Percentiles rank a stretch among this genome's conserved stretches.
These are phyloP conservation scores for Artemisia argyi DNA, from an alignment of 129 eudicot genomes.

Conservation along the genomic window DNA sequence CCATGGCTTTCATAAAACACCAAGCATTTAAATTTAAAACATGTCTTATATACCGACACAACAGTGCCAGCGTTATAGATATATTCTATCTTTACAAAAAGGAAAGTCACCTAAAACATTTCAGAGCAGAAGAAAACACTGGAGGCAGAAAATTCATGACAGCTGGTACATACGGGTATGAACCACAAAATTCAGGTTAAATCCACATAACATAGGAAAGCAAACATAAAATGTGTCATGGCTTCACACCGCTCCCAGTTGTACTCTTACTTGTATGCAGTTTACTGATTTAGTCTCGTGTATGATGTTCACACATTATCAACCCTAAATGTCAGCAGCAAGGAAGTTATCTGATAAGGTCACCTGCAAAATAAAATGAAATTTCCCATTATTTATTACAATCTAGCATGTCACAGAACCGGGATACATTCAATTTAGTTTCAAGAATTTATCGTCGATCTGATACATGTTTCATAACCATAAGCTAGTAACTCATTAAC, in stretches of 20 bases:
- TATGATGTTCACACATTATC: constrained; percentile 9
- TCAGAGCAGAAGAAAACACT: background rate
- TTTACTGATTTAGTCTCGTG: background rate
- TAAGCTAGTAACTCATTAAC: background rate
- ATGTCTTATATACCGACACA: background rate
- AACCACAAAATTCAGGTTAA: constrained; percentile 28
- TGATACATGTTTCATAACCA: background rate
- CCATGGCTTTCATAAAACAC: background rate
- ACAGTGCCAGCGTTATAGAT: background rate
- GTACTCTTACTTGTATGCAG: constrained; percentile 3
- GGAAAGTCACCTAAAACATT: background rate
- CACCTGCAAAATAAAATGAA: constrained; percentile 47
- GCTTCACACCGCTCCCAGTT: constrained; percentile 14
- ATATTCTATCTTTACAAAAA: constrained; percentile 10
- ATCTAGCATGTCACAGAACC: constrained; percentile 2
- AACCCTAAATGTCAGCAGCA: constrained; percentile 59
- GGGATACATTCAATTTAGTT: background rate
- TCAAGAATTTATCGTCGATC: background rate
- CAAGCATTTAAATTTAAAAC: background rate
- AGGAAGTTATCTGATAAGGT: constrained; percentile 64
- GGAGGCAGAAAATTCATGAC: too few relatives aligned
- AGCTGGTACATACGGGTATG: constrained; percentile 11
- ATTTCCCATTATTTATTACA: background rate
- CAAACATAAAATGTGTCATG: constrained; percentile 14
- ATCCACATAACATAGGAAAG: constrained; percentile 16